Conservation (phyloP, 1,284 basidiomycete genomes). For the Earliella scabrosa region DNA sequence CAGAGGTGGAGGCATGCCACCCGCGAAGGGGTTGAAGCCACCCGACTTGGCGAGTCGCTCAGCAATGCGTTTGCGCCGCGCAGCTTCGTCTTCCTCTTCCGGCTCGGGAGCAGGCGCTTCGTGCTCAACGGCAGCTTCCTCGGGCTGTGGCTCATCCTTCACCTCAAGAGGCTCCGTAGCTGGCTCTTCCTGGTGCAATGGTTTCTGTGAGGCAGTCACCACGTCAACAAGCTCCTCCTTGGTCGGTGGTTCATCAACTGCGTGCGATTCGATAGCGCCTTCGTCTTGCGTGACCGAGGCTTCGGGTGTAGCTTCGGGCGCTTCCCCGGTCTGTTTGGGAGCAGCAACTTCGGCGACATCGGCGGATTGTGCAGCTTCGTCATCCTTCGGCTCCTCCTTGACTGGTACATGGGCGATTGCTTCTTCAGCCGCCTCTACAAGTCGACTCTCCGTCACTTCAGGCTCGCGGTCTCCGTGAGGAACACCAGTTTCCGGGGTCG, state of each 20-base stretch:
- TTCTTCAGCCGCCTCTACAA: slow-evolving; percentile 19
- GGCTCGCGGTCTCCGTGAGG: slow-evolving; percentile 26
- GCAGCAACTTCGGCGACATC: neutral
- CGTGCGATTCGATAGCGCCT: no score
- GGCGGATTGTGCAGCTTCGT: slow-evolving; percentile 12
- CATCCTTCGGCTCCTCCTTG: slow-evolving; percentile 24
- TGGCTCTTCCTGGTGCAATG: slow-evolving; percentile 1
- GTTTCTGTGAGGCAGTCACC: neutral
- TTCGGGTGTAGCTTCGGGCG: neutral
- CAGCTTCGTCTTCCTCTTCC: slow-evolving; percentile 56
- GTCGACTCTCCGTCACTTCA: slow-evolving; percentile 18
- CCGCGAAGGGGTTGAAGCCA: slow-evolving; percentile 64
- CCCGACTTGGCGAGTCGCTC: slow-evolving; percentile 68
- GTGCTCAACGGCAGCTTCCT: neutral
- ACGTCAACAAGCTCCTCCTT: neutral
- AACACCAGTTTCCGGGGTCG: slow-evolving; percentile 3
- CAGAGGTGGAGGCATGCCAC: slow-evolving; percentile 36
- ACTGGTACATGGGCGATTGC: slow-evolving; percentile 1
- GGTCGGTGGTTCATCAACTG: neutral
- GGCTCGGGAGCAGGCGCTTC: slow-evolving; percentile 25
- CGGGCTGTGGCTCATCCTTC: slow-evolving; percentile 1
- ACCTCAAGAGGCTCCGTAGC: neutral
- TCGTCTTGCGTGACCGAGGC: no score
- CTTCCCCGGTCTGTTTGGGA: neutral
- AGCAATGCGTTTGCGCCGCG: slow-evolving; percentile 60